Evolutionary conservation across 257 asterid species (phyloP).

Genomic region (Petrea volubilis): DNA sequence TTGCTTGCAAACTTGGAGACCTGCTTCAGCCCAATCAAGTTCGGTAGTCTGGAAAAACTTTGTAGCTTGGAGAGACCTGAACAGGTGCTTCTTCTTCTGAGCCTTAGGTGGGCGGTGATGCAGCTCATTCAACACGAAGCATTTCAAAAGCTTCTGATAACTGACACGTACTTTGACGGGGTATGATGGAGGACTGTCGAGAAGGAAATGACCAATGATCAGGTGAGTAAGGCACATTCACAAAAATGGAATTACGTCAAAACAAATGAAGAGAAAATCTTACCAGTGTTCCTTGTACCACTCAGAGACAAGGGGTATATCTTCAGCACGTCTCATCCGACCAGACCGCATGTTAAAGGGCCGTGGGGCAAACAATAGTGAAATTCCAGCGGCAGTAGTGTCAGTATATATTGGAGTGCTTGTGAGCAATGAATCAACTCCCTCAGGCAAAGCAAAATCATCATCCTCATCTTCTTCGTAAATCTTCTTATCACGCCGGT

Average conservation of each 20-base stretch:
- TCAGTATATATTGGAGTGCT: constrained; percentile 80
- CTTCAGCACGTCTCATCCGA: constrained; percentile 98
- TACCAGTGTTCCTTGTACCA: constrained; percentile 99
- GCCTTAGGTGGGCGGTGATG: constrained; percentile 99
- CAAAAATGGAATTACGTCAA: not conserved
- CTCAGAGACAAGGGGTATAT: constrained; percentile 97
- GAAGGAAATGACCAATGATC: constrained; percentile 10
- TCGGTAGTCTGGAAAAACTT: constrained; percentile 96
- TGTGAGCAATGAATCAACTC: constrained; percentile 74
- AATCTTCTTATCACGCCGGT: constrained; percentile 67
- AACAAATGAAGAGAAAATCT: constrained; percentile 21
- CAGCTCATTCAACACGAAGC: constrained; percentile 94
- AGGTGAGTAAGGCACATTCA: not conserved
- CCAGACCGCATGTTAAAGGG: constrained; percentile 99
- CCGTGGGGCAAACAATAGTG: constrained; percentile 94
- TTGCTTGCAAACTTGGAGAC: constrained; percentile 98
- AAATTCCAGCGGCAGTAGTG: constrained; percentile 97
- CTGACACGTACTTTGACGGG: constrained; percentile 99
- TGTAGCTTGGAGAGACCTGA: constrained; percentile 93
- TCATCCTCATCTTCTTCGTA: constrained; percentile 88
- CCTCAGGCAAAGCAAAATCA: constrained; percentile 84
- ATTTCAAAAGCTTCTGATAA: constrained; percentile 92
- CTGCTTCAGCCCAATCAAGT: constrained; percentile 99
- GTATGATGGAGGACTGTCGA: constrained; percentile 86
- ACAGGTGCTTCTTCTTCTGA: constrained; percentile 93